Evolutionary conservation across 257 asterid species (phyloP).

Genomic region (Scutellaria baicalensis): DNA sequence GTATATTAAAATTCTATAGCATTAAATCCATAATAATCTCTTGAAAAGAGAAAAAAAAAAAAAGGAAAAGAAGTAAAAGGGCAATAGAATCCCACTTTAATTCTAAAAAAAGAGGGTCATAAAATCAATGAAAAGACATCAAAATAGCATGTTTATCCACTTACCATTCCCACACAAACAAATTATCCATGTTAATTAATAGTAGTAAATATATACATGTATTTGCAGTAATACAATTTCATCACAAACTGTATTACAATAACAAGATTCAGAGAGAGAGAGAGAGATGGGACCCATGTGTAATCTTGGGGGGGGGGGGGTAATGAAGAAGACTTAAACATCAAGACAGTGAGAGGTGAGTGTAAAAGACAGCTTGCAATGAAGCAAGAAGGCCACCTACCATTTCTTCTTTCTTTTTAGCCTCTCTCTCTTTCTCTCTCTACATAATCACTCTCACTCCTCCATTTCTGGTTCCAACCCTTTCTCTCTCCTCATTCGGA

Average conservation of each 20-base stretch:
- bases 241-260: no score
- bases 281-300: conserved; percentile 34
- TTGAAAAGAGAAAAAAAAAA: neutral
- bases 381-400: conserved; percentile 64
- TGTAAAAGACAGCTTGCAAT: conserved; percentile 72
- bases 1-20: neutral
- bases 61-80: neutral
- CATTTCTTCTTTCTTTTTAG: conserved; percentile 26
- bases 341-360: conserved; percentile 49
- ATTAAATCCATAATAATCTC: neutral
- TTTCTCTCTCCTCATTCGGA: conserved; percentile 13
- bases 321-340: conserved; percentile 58
- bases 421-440: conserved; percentile 8
- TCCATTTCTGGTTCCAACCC: conserved; percentile 9
- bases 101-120: neutral
- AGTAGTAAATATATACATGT: no score
- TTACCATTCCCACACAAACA: neutral
- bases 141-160: neutral
- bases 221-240: no score
- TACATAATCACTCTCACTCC: conserved; percentile 19
- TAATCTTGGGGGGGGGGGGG: conserved; percentile 7
- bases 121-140: neutral
- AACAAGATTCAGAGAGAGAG: conserved; percentile 13
- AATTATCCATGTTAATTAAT: neutral
- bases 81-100: conserved; percentile 9